Conservation (phyloP, 805 yeast species). For the Candida piceae region DNA sequence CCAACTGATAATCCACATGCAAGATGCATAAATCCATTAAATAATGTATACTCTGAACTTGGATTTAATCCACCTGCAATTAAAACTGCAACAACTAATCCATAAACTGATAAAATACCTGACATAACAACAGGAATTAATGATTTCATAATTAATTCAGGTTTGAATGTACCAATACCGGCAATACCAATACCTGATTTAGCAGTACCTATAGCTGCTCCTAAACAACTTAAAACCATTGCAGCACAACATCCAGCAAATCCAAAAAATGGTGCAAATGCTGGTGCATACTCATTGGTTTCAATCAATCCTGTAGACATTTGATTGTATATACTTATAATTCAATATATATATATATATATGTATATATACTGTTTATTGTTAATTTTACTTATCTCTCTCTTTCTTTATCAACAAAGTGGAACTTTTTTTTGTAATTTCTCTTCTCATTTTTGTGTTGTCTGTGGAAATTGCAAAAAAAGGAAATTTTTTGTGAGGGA, state of each 20-base stretch:
- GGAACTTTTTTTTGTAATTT: neutral
- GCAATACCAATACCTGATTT: slow-evolving; percentile 97
- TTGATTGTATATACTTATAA: too few species aligned
- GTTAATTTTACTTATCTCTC: too few species aligned
- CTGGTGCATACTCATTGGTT: slow-evolving; percentile 73
- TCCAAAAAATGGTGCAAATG: slow-evolving; percentile 95
- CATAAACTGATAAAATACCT: slow-evolving; percentile 96
- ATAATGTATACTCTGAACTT: slow-evolving; percentile 70
- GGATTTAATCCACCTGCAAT: slow-evolving; percentile 91
- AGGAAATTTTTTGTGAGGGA: too few species aligned
- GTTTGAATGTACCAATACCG: slow-evolving; percentile 96
- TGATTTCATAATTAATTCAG: slow-evolving; percentile 93
- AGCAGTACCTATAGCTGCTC: slow-evolving; percentile 98
- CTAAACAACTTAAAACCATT: slow-evolving; percentile 87
- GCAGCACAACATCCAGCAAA: slow-evolving; percentile 97
- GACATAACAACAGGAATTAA: slow-evolving; percentile 97
- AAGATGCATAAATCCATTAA: slow-evolving; percentile 96
- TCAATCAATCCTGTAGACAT: too few species aligned
- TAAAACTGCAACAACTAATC: slow-evolving; percentile 91
- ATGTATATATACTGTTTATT: too few species aligned
- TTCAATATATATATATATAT: too few species aligned
- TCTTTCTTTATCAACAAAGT: too few species aligned
- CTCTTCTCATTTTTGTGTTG: neutral
- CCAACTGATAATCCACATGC: slow-evolving; percentile 97
- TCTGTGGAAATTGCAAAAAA: neutral